Base-by-base conservation (phyloP, 2,329 filamentous ascomycete genomes). In the Epichloe brachyelytri region DNA sequence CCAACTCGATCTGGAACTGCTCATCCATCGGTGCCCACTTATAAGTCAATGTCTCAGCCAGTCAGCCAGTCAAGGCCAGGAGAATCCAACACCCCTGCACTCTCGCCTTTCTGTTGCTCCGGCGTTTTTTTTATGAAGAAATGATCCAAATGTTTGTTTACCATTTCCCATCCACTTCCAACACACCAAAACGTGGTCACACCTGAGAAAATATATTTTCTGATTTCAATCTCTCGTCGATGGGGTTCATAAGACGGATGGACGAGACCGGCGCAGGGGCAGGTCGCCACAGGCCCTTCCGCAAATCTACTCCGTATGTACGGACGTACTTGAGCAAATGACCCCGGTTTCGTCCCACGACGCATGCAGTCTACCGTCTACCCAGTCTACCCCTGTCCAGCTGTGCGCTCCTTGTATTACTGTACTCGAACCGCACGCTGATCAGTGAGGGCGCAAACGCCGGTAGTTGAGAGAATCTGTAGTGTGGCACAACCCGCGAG, bases 11-110 rank as follows among this genome's bases (percentile, higher is more conserved):
- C 26, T 30, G 26, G 26, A 30, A 7, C 26, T 30, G 7, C 7
- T 30, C 26, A 30, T 30, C 7, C n/a, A 43, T 6, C 26, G 7
- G n/a, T 46, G n/a, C 46, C 52, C 51, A 54, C 58, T 55, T 57
- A 49, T 59, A 59, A 59, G 56, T 59, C 58, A 59, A 41, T 63
- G 63, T 64, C 62, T 65, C 61, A 63, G 56, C 41, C 36, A 39
- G 48, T 65, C 61, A 63, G 56, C 41, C 36, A 39, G 48, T 26
- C 46, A 6, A 40, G 46, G 15, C 47, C n/a, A 36, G 48, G 33
- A n/a, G 36, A 14, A 38, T n/a, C 12, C 36, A 38, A 14, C 12
- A 38, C 12, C 36, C 36, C 36, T 38, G 36, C 44, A 19, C 11
- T 30, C 20, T 34, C 43, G 22, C 22, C 3, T 30, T 34, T 33